Evolutionary conservation across 2,329 filamentous ascomycete genomes (phyloP).

Genomic region (Monilinia laxa): DNA sequence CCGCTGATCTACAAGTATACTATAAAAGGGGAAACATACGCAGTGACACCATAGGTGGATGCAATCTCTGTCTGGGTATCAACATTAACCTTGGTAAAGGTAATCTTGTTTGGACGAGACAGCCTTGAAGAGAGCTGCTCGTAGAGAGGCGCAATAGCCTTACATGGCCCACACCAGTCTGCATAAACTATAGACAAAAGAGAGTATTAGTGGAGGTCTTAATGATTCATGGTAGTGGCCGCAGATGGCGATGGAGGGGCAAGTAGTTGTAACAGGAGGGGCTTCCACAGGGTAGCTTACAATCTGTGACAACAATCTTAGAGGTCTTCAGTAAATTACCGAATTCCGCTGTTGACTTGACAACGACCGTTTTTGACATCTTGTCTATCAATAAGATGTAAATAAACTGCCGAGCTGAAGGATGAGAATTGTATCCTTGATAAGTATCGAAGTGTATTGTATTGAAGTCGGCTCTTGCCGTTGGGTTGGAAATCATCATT

Average conservation of each 20-base stretch:
- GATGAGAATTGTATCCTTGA: not conserved
- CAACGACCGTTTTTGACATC: conserved; percentile 45
- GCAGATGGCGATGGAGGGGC: conserved; percentile 36
- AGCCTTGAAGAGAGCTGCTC: conserved; percentile 71
- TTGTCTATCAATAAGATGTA: conserved; percentile 17
- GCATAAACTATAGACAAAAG: conserved; percentile 66
- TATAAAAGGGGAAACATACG: conserved; percentile 45
- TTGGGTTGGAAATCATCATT: not conserved
- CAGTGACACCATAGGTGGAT: conserved; percentile 68
- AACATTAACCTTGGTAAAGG: conserved; percentile 84
- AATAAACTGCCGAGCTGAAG: conserved; percentile 10
- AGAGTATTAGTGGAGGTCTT: conserved; percentile 25
- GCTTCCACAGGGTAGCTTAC: conserved; percentile 54
- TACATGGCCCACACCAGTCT: conserved; percentile 93
- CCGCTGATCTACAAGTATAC: not conserved
- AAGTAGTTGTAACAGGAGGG: not conserved
- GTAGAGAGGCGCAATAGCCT: conserved; percentile 78
- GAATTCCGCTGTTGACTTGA: conserved; percentile 62
- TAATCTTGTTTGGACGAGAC: conserved; percentile 69
- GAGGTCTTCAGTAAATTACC: conserved; percentile 66
- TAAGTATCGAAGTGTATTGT: not conserved
- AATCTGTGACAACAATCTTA: conserved; percentile 82
- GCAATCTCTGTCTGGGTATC: conserved; percentile 75
- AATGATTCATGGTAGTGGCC: not conserved
- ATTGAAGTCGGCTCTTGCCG: conserved; percentile 16